Evolutionary conservation across 352 stramenopile species (phyloP).

Genomic region (Poterioochromonas sp.): DNA sequence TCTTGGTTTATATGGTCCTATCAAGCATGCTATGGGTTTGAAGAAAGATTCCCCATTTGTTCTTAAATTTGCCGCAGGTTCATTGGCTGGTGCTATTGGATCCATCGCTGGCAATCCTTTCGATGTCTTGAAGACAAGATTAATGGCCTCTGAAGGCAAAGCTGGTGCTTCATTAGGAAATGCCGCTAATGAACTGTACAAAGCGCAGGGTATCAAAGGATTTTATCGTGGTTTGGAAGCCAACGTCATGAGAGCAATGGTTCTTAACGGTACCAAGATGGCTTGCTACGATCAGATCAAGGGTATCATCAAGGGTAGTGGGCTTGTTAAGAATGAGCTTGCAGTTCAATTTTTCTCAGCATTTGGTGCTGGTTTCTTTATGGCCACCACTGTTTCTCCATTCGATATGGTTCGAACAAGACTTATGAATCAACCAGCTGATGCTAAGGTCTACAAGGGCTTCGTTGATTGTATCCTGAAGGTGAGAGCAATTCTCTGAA

Average conservation of each 20-base stretch:
- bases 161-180: slow-evolving; percentile 46
- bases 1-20: slow-evolving; percentile 59
- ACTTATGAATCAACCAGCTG: slow-evolving; percentile 60
- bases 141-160: slow-evolving; percentile 52
- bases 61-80: slow-evolving; percentile 57
- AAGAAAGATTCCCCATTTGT: slow-evolving; percentile 51
- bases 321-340: slow-evolving; percentile 36
- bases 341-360: slow-evolving; percentile 52
- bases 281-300: slow-evolving; percentile 55
- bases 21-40: slow-evolving; percentile 54
- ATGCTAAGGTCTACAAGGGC: slow-evolving; percentile 58
- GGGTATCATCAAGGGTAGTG: neutral
- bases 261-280: slow-evolving; percentile 66
- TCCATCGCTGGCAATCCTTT: slow-evolving; percentile 60
- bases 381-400: slow-evolving; percentile 60
- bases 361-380: slow-evolving; percentile 59
- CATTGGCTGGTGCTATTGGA: slow-evolving; percentile 54
- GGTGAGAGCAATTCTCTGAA: slow-evolving; percentile 32
- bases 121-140: slow-evolving; percentile 59
- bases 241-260: slow-evolving; percentile 59
- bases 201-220: slow-evolving; percentile 52
- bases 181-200: slow-evolving; percentile 50
- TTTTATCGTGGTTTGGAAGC: slow-evolving; percentile 64
- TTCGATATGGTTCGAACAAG: slow-evolving; percentile 64
- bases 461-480: slow-evolving; percentile 58